phyloP scores from a whole-genome alignment of 2,329 filamentous ascomycete species.

The Calonectria crousiana region DNA sequence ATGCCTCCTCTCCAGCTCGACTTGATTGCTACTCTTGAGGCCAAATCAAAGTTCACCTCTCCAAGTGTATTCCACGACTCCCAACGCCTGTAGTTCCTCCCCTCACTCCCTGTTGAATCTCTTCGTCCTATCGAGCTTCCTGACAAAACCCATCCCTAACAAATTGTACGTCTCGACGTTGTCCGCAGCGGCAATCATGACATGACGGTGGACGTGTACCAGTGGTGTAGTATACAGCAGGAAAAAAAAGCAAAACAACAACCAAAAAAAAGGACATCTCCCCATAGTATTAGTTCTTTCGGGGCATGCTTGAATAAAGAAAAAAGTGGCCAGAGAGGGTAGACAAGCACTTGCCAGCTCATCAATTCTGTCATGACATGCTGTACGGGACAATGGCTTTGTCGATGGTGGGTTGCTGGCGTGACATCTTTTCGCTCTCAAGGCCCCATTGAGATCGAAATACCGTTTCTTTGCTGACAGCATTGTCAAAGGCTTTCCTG shows the following conservation, averaged over 20 bases:
- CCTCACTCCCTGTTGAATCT: neutral
- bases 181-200: neutral
- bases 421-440: conserved; percentile 70
- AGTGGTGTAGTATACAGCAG: conserved; percentile 7
- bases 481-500: conserved; percentile 77
- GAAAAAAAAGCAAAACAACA: neutral
- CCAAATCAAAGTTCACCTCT: conserved; percentile 9
- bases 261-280: neutral
- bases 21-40: conserved; percentile 3
- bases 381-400: conserved; percentile 73
- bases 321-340: neutral
- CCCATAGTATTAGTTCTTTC: neutral
- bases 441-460: conserved; percentile 83
- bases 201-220: neutral
- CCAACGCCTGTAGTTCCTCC: conserved; percentile 22
- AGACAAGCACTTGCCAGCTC: neutral
- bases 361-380: conserved; percentile 48
- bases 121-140: neutral
- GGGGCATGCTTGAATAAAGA: neutral
- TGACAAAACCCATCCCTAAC: conserved; percentile 7
- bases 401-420: conserved; percentile 69
- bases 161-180: conserved; percentile 4
- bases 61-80: conserved; percentile 22
- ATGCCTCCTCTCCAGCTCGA: conserved; percentile 4
- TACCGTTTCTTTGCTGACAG: conserved; percentile 71